Evolutionary conservation across 1,284 basidiomycete species (phyloP), one percentile per base, ranked within the genome.

Genomic region (Ceratobasidium sp.): DNA sequence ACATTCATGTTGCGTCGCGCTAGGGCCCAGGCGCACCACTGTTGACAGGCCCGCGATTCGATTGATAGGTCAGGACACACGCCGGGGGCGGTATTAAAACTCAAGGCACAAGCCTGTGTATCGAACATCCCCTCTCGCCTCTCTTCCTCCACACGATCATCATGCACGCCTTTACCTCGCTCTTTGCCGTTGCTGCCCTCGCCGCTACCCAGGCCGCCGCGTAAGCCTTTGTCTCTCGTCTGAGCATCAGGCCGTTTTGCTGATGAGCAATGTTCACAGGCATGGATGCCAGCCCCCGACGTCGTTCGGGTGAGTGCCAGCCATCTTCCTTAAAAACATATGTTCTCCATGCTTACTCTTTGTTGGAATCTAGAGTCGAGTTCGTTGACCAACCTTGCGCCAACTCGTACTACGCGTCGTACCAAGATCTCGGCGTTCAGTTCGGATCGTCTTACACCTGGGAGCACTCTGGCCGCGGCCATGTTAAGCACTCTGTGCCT

Each of bases 61-160:
- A 28, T 6, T 66, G 63, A 66, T 66, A 66, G 63, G n/a, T 66
- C 63, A 66, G 63, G 63, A 66, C 18, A 66, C 63, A 26, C 5
- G n/a, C 63, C 23, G 44, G 42, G 39, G 28, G 49, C 20, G 7
- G 44, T 46, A 66, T 66, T 66, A 49, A 66, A 66, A 23, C 39
- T 42, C 40, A 46, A 3, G 7, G 23, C 18, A 3, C 49, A 20
- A 51, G 61, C 44, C 28, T 26, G 18, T 23, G 26, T 12, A 23
- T 7, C 44, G 10, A 33, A 26, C 56, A 33, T n/a, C 20, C 9
- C 23, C 42, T 23, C 26, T 28, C 63, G 18, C 44, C 53, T 20
- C 28, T 33, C 40, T 12, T n/a, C 23, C 63, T 44, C n/a, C 44
- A 20, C 9, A 40, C 42, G 39, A 26, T 44, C 63, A 66, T n/a